Percentiles rank a stretch among this genome's conserved stretches.
Evolutionary conservation across 2,329 filamentous ascomycete genomes (phyloP).

Genomic region (Fusarium bactridioides): DNA sequence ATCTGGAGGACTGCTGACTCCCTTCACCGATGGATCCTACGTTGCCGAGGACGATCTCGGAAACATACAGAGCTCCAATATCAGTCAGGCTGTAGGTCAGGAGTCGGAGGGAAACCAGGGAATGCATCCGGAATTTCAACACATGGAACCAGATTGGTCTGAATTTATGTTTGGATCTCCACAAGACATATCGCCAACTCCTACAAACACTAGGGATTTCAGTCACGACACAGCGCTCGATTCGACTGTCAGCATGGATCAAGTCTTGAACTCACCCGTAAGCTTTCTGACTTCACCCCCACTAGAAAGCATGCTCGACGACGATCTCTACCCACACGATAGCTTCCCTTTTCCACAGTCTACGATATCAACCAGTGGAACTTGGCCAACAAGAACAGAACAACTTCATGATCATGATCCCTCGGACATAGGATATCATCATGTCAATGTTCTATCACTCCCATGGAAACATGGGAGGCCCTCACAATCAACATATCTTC

Average conservation of each 20-base stretch:
- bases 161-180: neutral
- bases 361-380: fast-evolving
- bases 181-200: neutral
- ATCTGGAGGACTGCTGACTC: neutral
- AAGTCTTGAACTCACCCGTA: neutral
- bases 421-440: neutral
- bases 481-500: neutral
- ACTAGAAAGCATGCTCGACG: neutral
- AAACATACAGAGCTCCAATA: neutral
- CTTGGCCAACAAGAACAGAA: neutral
- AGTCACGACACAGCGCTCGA: neutral
- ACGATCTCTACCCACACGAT: neutral
- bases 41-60: neutral
- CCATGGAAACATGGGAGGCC: neutral
- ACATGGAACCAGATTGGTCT: neutral
- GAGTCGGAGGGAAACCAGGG: fast-evolving
- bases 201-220: neutral
- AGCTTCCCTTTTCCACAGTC: neutral
- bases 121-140: neutral
- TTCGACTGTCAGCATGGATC: neutral
- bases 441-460: neutral
- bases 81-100: neutral
- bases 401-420: fast-evolving
- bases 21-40: neutral
- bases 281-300: neutral